Evolutionary conservation across 768 basidiomycete species (phyloP).

Genomic region (Boletus huronensis): DNA sequence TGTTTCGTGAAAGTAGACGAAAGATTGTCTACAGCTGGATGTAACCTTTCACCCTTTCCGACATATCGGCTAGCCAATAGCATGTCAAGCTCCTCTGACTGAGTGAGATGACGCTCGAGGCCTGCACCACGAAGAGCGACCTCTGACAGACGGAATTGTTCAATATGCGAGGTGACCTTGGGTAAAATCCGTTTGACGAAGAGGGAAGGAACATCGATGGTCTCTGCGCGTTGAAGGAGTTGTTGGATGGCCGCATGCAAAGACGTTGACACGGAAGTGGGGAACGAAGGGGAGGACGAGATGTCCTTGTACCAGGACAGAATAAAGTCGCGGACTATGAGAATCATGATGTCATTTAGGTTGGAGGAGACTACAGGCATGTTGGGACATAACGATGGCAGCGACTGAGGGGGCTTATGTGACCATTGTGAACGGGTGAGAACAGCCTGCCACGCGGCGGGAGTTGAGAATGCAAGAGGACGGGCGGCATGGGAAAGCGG

Average conservation of each 20-base stretch:
- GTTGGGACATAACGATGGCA: slow-evolving; percentile 62
- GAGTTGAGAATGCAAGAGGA: slow-evolving; percentile 83
- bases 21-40: slow-evolving; percentile 83
- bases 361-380: slow-evolving; percentile 65
- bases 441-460: slow-evolving; percentile 92
- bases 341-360: slow-evolving; percentile 75
- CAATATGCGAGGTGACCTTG: slow-evolving; percentile 84
- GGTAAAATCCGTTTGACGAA: slow-evolving; percentile 83
- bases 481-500: slow-evolving; percentile 57
- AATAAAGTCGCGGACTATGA: slow-evolving; percentile 85
- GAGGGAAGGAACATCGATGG: slow-evolving; percentile 70
- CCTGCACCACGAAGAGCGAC: slow-evolving; percentile 78
- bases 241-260: slow-evolving; percentile 64
- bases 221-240: slow-evolving; percentile 51
- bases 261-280: slow-evolving; percentile 73
- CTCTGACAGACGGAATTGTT: slow-evolving; percentile 89
- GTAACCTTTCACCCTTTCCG: slow-evolving; percentile 59
- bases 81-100: slow-evolving; percentile 87
- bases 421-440: slow-evolving; percentile 90
- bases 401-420: slow-evolving; percentile 61
- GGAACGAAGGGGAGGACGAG: slow-evolving; percentile 86
- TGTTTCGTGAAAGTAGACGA: slow-evolving; percentile 88
- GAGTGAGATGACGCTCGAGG: slow-evolving; percentile 76
- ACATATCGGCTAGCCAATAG: slow-evolving; percentile 82
- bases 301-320: slow-evolving; percentile 84